Evolutionary conservation across 2,329 filamentous ascomycete species (phyloP).

Genomic region (Alternaria burnsii): DNA sequence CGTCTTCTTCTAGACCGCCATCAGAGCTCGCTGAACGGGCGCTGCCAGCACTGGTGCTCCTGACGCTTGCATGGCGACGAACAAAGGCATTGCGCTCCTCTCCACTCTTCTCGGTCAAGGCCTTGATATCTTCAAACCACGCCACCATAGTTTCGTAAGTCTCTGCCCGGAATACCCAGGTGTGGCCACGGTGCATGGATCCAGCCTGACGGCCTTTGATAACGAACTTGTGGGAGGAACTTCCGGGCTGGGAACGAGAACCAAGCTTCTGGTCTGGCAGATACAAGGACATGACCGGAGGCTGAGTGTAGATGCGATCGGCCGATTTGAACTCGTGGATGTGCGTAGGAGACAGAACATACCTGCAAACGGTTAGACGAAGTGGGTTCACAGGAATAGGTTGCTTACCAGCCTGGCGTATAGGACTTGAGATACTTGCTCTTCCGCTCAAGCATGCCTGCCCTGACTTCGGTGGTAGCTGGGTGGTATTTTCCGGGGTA

Average conservation of each 20-base stretch:
- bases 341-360: conserved; percentile 94
- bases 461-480: conserved; percentile 82
- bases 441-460: conserved; percentile 93
- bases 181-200: conserved; percentile 82
- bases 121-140: conserved; percentile 94
- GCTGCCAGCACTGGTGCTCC: conserved; percentile 75
- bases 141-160: conserved; percentile 93
- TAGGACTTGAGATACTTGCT: conserved; percentile 99
- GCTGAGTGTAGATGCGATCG: conserved; percentile 81
- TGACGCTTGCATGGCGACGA: conserved; percentile 77
- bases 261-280: conserved; percentile 95
- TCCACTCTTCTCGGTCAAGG: conserved; percentile 84
- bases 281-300: conserved; percentile 95
- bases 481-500: conserved; percentile 92
- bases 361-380: conserved; percentile 64
- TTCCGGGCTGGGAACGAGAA: conserved; percentile 82
- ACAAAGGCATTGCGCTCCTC: conserved; percentile 91
- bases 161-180: conserved; percentile 74
- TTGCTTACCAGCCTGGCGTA: conserved; percentile 85
- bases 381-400: neutral
- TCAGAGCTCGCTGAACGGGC: conserved; percentile 60
- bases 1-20: conserved; percentile 58
- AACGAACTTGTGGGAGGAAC: conserved; percentile 95
- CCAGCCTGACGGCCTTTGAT: conserved; percentile 96
- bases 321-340: conserved; percentile 99